phyloP scores from a whole-genome alignment of 371 early-diverging fungal species.

The Mortierella polycephala region DNA sequence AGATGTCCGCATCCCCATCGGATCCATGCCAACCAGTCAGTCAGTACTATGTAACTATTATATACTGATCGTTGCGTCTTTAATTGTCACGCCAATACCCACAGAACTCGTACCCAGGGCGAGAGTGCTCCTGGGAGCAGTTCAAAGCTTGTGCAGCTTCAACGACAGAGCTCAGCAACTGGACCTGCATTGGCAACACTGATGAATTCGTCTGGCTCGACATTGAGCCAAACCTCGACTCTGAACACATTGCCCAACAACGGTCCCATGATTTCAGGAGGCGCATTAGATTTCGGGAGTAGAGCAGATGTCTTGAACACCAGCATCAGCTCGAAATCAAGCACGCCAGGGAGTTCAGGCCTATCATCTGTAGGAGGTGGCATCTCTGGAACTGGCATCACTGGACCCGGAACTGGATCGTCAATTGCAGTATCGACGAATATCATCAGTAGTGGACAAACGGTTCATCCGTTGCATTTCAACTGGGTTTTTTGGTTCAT shows the following conservation, averaged over 20 bases:
- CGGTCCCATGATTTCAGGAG: conserved; percentile 24
- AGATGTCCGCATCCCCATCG: background rate
- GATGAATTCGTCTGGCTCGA: conserved; percentile 9
- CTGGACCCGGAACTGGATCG: conserved; percentile 2
- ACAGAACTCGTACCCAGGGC: conserved; percentile 31
- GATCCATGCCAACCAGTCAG: background rate
- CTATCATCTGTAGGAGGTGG: conserved; percentile 6
- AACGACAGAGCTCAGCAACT: conserved; percentile 32
- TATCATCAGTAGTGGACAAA: conserved; percentile 1
- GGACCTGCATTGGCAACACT: conserved; percentile 12
- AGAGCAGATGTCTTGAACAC: conserved; percentile 9
- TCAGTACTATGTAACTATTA: conserved; percentile 14
- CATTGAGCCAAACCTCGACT: conserved; percentile 2
- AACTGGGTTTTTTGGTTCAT: conserved; percentile 92
- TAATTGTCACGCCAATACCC: background rate
- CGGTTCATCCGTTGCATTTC: conserved; percentile 45
- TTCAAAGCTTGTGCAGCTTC: conserved; percentile 49
- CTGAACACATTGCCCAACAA: conserved; percentile 2
- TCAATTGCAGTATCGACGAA: background rate
- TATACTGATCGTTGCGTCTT: background rate
- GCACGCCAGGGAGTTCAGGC: conserved; percentile 18
- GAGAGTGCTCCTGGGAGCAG: conserved; percentile 23
- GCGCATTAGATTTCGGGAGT: conserved; percentile 35
- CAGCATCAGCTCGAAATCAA: conserved; percentile 8
- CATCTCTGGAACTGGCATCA: background rate